These are phyloP conservation scores for Hemileccinum impolitum DNA, from an alignment of 768 basidiomycete species.

Conservation along the genomic window DNA sequence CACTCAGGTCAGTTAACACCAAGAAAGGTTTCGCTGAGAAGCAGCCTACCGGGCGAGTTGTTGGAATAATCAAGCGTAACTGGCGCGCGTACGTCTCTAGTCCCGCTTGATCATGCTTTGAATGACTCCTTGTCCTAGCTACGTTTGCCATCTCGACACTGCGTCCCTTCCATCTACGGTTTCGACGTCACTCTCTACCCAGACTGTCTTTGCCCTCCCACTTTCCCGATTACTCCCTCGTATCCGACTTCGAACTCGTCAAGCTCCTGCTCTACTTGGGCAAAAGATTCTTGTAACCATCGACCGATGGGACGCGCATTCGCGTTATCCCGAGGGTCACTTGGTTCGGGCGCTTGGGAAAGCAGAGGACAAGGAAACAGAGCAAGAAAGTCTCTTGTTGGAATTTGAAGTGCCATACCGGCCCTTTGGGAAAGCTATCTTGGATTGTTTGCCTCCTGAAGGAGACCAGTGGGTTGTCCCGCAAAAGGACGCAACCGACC, in stretches of 20 bases:
- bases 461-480: conserved; percentile 95
- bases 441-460: conserved; percentile 85
- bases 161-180: conserved; percentile 80
- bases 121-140: conserved; percentile 39
- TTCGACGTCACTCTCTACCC: conserved; percentile 74
- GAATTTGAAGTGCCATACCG: conserved; percentile 96
- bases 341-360: conserved; percentile 90
- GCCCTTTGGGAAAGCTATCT: conserved; percentile 93
- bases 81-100: conserved; percentile 78
- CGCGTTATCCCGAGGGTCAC: conserved; percentile 94
- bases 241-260: conserved; percentile 91
- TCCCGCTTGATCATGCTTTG: not conserved
- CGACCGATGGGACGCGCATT: conserved; percentile 85
- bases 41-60: conserved; percentile 89
- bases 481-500: conserved; percentile 50
- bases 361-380: conserved; percentile 93
- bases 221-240: conserved; percentile 89
- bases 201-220: conserved; percentile 93
- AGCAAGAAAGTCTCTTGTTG: conserved; percentile 87
- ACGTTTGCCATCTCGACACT: conserved; percentile 93
- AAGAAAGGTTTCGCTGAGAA: conserved; percentile 47
- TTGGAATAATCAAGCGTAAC: conserved; percentile 91
- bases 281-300: conserved; percentile 97
- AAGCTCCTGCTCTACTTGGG: conserved; percentile 80
- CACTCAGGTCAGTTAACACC: conserved; percentile 21